Percentiles rank a stretch among this genome's conserved stretches.
These are phyloP conservation scores for Endoconidiophora laricicola DNA, from an alignment of 2,329 filamentous ascomycete genomes.

Conservation along the genomic window DNA sequence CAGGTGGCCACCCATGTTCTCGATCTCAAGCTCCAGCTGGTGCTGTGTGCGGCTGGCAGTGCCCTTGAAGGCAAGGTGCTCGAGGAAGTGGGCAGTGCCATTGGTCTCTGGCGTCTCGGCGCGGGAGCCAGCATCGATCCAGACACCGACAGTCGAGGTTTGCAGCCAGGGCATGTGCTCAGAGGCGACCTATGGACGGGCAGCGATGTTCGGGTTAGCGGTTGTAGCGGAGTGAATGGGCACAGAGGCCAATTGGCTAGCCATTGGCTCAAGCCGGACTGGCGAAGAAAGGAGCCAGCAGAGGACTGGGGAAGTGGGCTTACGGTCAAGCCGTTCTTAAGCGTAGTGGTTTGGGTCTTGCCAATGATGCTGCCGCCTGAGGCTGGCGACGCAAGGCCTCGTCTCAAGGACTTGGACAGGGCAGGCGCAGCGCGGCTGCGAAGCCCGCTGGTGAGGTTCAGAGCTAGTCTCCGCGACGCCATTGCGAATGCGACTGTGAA, in stretches of 20 bases:
- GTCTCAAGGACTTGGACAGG: conserved; percentile 57
- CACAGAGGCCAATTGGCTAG: background rate
- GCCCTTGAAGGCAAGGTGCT: conserved; percentile 99
- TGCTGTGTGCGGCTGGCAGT: conserved; percentile 89
- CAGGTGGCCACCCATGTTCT: conserved; percentile 98
- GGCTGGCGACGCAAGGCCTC: conserved; percentile 82
- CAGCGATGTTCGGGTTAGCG: background rate
- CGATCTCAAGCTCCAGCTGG: conserved; percentile 97
- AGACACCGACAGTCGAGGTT: conserved; percentile 94
- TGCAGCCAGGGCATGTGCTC: conserved; percentile 97
- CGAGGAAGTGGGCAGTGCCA: conserved; percentile 97
- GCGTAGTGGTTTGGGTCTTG: conserved; percentile 89
- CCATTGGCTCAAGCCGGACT: background rate
- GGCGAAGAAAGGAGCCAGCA: background rate
- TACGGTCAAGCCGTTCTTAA: conserved; percentile 96
- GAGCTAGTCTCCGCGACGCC: conserved; percentile 94
- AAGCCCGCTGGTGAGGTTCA: conserved; percentile 82
- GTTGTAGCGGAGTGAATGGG: background rate
- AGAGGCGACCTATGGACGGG: conserved; percentile 60
- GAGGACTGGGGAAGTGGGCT: conserved; percentile 17
- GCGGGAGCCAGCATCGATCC: conserved; percentile 97
- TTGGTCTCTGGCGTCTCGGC: conserved; percentile 98
- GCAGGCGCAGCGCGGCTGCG: conserved; percentile 75
- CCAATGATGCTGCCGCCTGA: conserved; percentile 35
- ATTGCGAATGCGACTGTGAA: conserved; percentile 35